Evolutionary conservation across 441 rosid genomes (phyloP), one percentile per base, ranked within the genome.

Genomic region (Erodium chrysanthum): DNA sequence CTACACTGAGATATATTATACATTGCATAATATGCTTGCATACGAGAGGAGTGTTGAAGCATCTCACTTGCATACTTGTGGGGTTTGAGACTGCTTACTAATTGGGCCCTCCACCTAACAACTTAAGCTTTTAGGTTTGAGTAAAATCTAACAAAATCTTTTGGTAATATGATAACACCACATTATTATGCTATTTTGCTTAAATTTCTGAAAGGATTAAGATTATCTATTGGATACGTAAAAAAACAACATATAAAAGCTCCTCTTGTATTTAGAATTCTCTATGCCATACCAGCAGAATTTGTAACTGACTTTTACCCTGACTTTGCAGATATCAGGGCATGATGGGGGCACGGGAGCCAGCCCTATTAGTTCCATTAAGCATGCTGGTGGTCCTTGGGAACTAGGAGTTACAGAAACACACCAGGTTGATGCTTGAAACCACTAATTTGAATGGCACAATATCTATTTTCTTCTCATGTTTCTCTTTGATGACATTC

Each of bases 331-430:
- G 97, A 88, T 94, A 84, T 94, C 99, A 59, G 96, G 99, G 18
- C 99, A 94, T 79, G 97, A 94, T 81, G 99, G 97, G 75, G 99
- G 97, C 78, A 94, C 99, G 4, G 97, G 99, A 68, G 99, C 99
- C 65, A 94, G 97, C 77, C 99, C 97, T 33, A 85, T 94, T 75
- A 94, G 97, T 79, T 94, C 99, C 73, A 94, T 91, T 70, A 94
- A 94, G 81, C 97, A 94, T 77, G 99, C 99, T 72, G 97, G 99
- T 75, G 99, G 99, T 33, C 99, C 99, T 50, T 94, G 97, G 99
- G 99, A 94, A 75, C 96, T 94, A 75, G 99, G 97, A 67, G 78
- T 94, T 56, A 86, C 96, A 15, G 99, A 94, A 83, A 83, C 92
- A 68, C 88, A 91, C 82, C 97, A 94, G 88, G 97, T 94, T 71